These are phyloP conservation scores for Tuber calosporum DNA, from an alignment of 495 filamentous ascomycete species.

Conservation along the genomic window DNA sequence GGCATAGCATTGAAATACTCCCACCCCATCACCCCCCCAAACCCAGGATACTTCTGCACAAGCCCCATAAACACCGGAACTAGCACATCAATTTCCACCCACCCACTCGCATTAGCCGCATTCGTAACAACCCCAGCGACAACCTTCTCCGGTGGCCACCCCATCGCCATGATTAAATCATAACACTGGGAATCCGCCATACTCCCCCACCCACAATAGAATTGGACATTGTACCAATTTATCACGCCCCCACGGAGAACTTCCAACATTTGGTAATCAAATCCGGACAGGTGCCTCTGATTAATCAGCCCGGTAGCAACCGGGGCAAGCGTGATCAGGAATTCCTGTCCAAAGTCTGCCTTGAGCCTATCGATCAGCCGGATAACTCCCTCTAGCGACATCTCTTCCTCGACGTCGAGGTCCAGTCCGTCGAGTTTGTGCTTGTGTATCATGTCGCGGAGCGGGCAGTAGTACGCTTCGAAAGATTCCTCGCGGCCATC, in stretches of 20 bases:
- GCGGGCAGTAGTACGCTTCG: conserved; percentile 59
- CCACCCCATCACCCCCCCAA: conserved; percentile 82
- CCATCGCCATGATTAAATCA: conserved; percentile 55
- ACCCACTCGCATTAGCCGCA: conserved; percentile 58
- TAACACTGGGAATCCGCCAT: conserved; percentile 56
- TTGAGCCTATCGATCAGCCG: conserved; percentile 66
- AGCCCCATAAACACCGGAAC: conserved; percentile 46
- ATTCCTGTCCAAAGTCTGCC: conserved; percentile 60
- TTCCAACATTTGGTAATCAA: conserved; percentile 63
- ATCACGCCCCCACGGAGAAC: conserved; percentile 57
- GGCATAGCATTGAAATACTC: conserved; percentile 71
- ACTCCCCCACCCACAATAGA: conserved; percentile 74
- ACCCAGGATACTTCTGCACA: conserved; percentile 52
- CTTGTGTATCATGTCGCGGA: conserved; percentile 54
- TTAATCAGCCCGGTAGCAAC: conserved; percentile 64
- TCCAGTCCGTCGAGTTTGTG: conserved; percentile 64
- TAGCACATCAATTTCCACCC: conserved; percentile 49
- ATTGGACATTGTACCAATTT: conserved; percentile 76
- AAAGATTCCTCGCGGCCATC: conserved; percentile 54
- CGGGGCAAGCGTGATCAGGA: conserved; percentile 70
- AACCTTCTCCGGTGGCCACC: conserved; percentile 60
- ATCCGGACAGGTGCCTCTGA: conserved; percentile 60
- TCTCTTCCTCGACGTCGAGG: conserved; percentile 74
- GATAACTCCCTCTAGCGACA: conserved; percentile 62
- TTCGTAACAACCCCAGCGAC: conserved; percentile 68